These are phyloP conservation scores for Aureobasidium subglaciale DNA, from an alignment of 2,329 filamentous ascomycete genomes.

Conservation along the genomic window DNA sequence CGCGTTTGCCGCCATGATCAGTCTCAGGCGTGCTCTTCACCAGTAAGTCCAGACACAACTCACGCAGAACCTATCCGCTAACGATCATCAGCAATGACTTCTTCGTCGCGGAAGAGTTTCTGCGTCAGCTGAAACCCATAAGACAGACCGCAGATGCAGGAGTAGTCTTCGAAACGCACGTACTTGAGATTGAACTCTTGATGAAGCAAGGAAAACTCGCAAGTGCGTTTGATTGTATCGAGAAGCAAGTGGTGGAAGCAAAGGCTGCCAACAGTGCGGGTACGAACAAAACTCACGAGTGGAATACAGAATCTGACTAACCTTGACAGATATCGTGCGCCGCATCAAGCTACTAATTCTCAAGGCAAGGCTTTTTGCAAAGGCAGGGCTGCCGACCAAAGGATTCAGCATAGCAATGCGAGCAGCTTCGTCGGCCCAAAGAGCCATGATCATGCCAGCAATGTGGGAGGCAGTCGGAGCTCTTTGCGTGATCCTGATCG, in stretches of 20 bases:
- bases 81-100: conserved; percentile 44
- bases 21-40: conserved; percentile 56
- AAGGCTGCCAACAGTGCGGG: conserved; percentile 40
- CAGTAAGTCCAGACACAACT: conserved; percentile 26
- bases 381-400: conserved; percentile 61
- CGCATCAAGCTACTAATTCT: conserved; percentile 64
- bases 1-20: conserved; percentile 60
- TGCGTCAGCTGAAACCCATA: conserved; percentile 49
- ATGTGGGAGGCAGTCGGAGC: conserved; percentile 67
- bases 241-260: conserved; percentile 43
- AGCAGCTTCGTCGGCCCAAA: conserved; percentile 66
- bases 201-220: conserved; percentile 47
- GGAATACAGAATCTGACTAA: neutral
- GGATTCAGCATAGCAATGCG: conserved; percentile 71
- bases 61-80: neutral
- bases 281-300: neutral
- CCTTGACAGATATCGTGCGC: conserved; percentile 54
- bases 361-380: conserved; percentile 64
- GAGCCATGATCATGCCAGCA: conserved; percentile 58
- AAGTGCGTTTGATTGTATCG: conserved; percentile 48
- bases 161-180: conserved; percentile 50
- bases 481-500: conserved; percentile 61
- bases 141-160: conserved; percentile 45
- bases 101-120: conserved; percentile 48
- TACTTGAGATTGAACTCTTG: conserved; percentile 54